Base-by-base conservation (phyloP, 2,329 filamentous ascomycete genomes). In the Diaporthe aspalathi region DNA sequence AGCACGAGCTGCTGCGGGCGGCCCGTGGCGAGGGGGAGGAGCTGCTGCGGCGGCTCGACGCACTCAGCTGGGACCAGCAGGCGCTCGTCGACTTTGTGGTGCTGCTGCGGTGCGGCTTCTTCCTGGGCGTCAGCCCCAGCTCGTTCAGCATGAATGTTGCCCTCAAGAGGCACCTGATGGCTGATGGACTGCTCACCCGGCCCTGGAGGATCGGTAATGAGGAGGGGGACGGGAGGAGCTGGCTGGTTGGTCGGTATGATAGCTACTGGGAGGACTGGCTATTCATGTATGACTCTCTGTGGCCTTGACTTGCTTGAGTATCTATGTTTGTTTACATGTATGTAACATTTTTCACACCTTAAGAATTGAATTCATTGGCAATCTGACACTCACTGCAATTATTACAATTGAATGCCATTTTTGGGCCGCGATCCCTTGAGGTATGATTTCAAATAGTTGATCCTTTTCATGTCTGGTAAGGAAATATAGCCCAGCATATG, bases 201-300 rank as follows among this genome's bases (percentile, higher is more conserved):
- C 83, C 82, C 1, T 86, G 83, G 80, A 83, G 78, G 74, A 77
- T 81, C n/a, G 82, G 81, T 14, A 80, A 79, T 2, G 81, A 82
- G 2, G 49, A 65, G 24, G 83, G 83, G 1, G 84, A 86, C 68
- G 80, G 80, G 1, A 76, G 80, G 35, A 84, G 82, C 27, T 83
- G 82, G 74, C 77, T 86, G 14, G 79, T 84, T 22, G 84, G 84
- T 0, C 80, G 80, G 27, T 85, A 84, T 53, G 80, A 83, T 6
- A 80, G 79, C 54, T 86, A 85, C 76, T 86, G 81, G 81, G 81
- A 82, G 16, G 83, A 84, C 72, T 86, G 84, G 84, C 78, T 85
- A 70, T 86, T 84, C 73, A 84, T 86, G 80, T 84, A 79, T 75
- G 83, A 84, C 67, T 81, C 82, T 5, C 77, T 84, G 74, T 84